Conservation (phyloP, 257 asterid species). For the Jacaranda mimosifolia region DNA sequence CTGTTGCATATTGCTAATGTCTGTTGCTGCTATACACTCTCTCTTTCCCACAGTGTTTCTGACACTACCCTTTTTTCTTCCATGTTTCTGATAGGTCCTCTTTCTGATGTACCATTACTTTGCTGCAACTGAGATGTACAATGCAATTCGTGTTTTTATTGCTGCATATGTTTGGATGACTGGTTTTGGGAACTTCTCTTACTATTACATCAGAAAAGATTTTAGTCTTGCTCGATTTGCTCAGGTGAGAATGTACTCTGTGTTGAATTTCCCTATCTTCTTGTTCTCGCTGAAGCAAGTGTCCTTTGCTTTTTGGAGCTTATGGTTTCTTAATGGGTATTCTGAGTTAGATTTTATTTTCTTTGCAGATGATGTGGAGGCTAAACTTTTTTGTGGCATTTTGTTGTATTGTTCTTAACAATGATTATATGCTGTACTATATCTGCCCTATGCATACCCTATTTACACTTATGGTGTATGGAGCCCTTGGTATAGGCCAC, state of each 20-base stretch:
- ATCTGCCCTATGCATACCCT: slow-evolving; percentile 96
- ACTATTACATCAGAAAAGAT: slow-evolving; percentile 82
- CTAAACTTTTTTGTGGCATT: slow-evolving; percentile 82
- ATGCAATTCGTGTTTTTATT: slow-evolving; percentile 80
- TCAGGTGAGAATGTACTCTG: slow-evolving; percentile 57
- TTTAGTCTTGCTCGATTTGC: slow-evolving; percentile 83
- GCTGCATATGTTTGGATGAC: slow-evolving; percentile 97
- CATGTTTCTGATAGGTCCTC: slow-evolving; percentile 60
- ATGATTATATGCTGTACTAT: slow-evolving; percentile 83
- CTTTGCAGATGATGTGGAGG: slow-evolving; percentile 95
- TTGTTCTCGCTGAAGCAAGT: slow-evolving; percentile 21
- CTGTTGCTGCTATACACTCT: background rate
- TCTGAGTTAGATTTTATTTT: slow-evolving; percentile 36
- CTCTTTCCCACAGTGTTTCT: slow-evolving; percentile 31
- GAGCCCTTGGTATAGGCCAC: slow-evolving; percentile 87
- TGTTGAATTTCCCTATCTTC: slow-evolving; percentile 10
- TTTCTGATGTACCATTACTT: slow-evolving; percentile 88
- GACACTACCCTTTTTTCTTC: slow-evolving; percentile 21
- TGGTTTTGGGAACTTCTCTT: slow-evolving; percentile 91
- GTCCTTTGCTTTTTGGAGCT: slow-evolving; percentile 30
- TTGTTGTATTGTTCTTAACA: slow-evolving; percentile 79
- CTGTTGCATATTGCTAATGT: slow-evolving; percentile 8
- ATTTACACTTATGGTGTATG: slow-evolving; percentile 85
- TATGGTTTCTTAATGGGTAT: slow-evolving; percentile 24
- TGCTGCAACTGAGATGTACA: slow-evolving; percentile 86